Base-by-base conservation (phyloP, 2,329 filamentous ascomycete genomes). In the Neopestalotiopsis sp. region DNA sequence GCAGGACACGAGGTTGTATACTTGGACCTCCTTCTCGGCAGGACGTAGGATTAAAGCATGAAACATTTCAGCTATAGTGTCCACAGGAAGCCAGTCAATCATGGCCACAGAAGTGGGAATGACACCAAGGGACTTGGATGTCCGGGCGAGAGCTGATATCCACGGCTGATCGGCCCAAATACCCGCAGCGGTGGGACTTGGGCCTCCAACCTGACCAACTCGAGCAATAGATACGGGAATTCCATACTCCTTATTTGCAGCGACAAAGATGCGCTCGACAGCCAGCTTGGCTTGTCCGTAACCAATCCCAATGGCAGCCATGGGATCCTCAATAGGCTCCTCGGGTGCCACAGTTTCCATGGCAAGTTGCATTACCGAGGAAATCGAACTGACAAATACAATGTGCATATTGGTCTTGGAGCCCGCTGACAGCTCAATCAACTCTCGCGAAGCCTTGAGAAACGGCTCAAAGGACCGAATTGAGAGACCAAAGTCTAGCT, bases 271-370 rank as follows among this genome's bases (percentile, higher is more conserved):
- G 10, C 70, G 24, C 65, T 76, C 72, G 0, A 71, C 71, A 0
- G 69, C 72, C 0, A 72, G 59, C 42, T 76, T 76, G 4, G 73
- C 74, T 58, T 73, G 72, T 3, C 40, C 75, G 52, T 76, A 75
- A 2, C 75, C 75, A 1, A 59, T 71, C 40, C 70, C 38, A 20
- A 70, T 4, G 2, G 72, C 66, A 1, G 72, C 70, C 13, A 59
- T 20, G 2, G 67, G n/a, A 56, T 72, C 71, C 7, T 67, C 56
- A 4, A 73, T 67, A 52, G 45, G 45, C n/a, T 52, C 13, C n/a
- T 52, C 45, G 3, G 45, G 45, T 14, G 45, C 45, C n/a, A 52
- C n/a, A n/a, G 14, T 52, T 17, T 20, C n/a, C 17, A 7, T n/a
- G 45, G 45, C 45, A 52, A 52, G 45, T 9, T 9, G 0, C 14